These are phyloP conservation scores for Dendryphion nanum DNA, from an alignment of 2,329 filamentous ascomycete genomes.

Conservation along the genomic window DNA sequence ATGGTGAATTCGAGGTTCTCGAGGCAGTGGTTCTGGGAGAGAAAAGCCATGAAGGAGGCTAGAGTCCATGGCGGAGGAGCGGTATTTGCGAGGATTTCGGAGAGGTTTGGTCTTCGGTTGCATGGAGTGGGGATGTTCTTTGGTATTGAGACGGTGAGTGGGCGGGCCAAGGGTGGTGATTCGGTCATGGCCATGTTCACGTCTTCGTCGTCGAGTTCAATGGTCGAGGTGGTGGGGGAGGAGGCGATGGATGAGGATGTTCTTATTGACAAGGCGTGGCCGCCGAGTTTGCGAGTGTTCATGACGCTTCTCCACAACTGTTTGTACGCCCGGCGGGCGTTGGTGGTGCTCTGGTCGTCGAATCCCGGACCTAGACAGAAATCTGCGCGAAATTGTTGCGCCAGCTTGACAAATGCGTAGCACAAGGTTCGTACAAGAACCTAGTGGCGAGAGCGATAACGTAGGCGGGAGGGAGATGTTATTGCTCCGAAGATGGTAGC, in stretches of 20 bases:
- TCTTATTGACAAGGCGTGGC: slow-evolving; percentile 28
- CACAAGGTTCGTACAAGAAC: slow-evolving; percentile 35
- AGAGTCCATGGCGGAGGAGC: slow-evolving; percentile 88
- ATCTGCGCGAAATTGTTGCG: slow-evolving; percentile 31
- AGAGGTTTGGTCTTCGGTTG: slow-evolving; percentile 68
- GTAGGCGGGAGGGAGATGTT: slow-evolving; percentile 15
- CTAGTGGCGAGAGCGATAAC: slow-evolving; percentile 22
- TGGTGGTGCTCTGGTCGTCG: slow-evolving; percentile 28
- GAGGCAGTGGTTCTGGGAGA: slow-evolving; percentile 94
- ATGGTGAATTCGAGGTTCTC: slow-evolving; percentile 97
- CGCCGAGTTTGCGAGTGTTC: slow-evolving; percentile 30
- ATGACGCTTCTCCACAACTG: slow-evolving; percentile 40
- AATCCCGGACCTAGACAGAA: slow-evolving; percentile 34
- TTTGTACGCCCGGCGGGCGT: slow-evolving; percentile 35
- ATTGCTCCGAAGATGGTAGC: slow-evolving; percentile 28
- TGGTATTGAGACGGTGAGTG: slow-evolving; percentile 53
- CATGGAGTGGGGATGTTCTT: slow-evolving; percentile 45
- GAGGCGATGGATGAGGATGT: slow-evolving; percentile 32
- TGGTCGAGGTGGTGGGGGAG: slow-evolving; percentile 31
- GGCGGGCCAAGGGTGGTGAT: slow-evolving; percentile 40
- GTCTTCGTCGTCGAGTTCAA: slow-evolving; percentile 45
- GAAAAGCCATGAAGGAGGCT: slow-evolving; percentile 90
- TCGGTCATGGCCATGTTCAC: slow-evolving; percentile 51
- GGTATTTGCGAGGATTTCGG: slow-evolving; percentile 83
- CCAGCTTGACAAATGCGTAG: slow-evolving; percentile 36